These are phyloP conservation scores for Backusella liffmaniae DNA, from an alignment of 192 early-diverging fungal genomes.

Conservation along the genomic window DNA sequence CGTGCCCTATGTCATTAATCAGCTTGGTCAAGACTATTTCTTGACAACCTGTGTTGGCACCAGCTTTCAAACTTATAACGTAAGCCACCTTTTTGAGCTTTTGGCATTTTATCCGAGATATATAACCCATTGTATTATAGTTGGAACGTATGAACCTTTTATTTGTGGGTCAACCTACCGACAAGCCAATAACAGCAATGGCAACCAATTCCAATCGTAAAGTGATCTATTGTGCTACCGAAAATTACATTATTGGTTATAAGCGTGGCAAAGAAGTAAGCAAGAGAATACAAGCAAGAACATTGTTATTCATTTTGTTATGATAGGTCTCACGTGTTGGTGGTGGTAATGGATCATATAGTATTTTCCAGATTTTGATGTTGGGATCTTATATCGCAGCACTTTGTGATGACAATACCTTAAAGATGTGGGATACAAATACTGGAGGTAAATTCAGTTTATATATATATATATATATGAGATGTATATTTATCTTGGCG, in stretches of 20 bases:
- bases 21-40: constrained; percentile 71
- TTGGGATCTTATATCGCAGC: constrained; percentile 78
- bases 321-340: constrained; percentile 27
- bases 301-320: constrained; percentile 16
- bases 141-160: constrained; percentile 73
- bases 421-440: constrained; percentile 76
- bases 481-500: not conserved
- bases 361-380: constrained; percentile 62
- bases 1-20: constrained; percentile 76
- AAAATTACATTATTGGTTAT: constrained; percentile 58
- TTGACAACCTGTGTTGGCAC: constrained; percentile 86
- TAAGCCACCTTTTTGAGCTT: constrained; percentile 27
- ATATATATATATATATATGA: too few species aligned
- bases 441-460: constrained; percentile 54
- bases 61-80: constrained; percentile 89
- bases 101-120: not conserved
- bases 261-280: constrained; percentile 68
- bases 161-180: constrained; percentile 74
- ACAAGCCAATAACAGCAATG: constrained; percentile 68
- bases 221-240: constrained; percentile 73
- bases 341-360: constrained; percentile 35
- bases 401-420: constrained; percentile 75
- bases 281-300: not conserved
- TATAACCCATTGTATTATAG: constrained; percentile 25
- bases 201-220: constrained; percentile 56